Percentiles rank a stretch among this genome's conserved stretches.
Evolutionary conservation across 2,329 filamentous ascomycete genomes (phyloP).

Genomic region (Diplodia scrobiculata): DNA sequence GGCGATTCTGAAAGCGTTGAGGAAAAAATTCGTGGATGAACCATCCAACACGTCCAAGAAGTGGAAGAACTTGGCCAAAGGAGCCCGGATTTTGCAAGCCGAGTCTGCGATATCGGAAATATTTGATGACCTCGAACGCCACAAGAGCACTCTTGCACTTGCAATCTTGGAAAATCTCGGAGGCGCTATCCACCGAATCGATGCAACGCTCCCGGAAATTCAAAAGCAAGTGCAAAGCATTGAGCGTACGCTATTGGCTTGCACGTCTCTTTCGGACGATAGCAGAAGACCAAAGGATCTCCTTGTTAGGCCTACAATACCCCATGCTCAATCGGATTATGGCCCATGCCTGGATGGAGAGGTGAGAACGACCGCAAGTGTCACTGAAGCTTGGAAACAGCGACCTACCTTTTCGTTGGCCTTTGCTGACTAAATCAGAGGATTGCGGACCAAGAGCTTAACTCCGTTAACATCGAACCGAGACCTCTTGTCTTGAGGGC

Average conservation of each 20-base stretch:
- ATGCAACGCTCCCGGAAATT: neutral
- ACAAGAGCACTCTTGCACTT: constrained; percentile 1
- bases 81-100: neutral
- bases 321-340: too few relatives aligned
- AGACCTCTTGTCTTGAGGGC: too few relatives aligned
- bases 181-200: neutral
- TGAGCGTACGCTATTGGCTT: neutral
- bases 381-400: too few relatives aligned
- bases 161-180: neutral
- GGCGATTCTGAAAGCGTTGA: neutral
- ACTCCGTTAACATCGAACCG: too few relatives aligned
- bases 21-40: neutral
- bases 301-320: too few relatives aligned
- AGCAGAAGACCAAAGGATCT: too few relatives aligned
- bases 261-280: neutral
- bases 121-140: neutral
- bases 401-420: too few relatives aligned
- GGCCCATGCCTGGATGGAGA: too few relatives aligned
- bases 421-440: too few relatives aligned
- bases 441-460: too few relatives aligned
- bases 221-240: neutral
- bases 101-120: neutral
- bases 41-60: neutral
- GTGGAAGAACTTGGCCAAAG: neutral
- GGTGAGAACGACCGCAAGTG: too few relatives aligned